Evolutionary conservation across 2,329 filamentous ascomycete genomes (phyloP).

Genomic region (Colletotrichum paranaense): DNA sequence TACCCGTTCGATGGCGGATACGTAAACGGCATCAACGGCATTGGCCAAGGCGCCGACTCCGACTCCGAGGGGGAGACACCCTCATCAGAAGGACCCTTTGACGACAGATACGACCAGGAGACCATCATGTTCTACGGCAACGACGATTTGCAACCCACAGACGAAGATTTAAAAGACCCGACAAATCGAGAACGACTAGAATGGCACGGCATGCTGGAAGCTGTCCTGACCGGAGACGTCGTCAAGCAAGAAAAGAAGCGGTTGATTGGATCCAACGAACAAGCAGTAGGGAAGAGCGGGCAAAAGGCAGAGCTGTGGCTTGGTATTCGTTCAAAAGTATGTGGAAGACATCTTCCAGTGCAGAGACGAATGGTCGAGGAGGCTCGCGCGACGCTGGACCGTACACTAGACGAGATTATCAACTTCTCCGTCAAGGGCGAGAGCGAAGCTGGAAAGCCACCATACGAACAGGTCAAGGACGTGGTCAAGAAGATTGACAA

Average conservation of each 20-base stretch:
- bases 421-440: slow-evolving; percentile 95
- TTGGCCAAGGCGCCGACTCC: slow-evolving; percentile 70
- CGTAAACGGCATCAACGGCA: slow-evolving; percentile 59
- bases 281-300: slow-evolving; percentile 69
- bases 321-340: slow-evolving; percentile 84
- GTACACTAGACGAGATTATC: slow-evolving; percentile 86
- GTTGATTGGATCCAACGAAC: slow-evolving; percentile 80
- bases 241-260: slow-evolving; percentile 98
- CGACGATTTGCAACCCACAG: slow-evolving; percentile 86
- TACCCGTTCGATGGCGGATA: slow-evolving; percentile 66
- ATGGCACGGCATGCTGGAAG: slow-evolving; percentile 98
- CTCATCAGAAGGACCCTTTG: slow-evolving; percentile 83
- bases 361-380: slow-evolving; percentile 92
- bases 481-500: slow-evolving; percentile 91
- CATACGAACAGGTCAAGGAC: slow-evolving; percentile 89
- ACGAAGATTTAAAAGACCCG: slow-evolving; percentile 90
- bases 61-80: slow-evolving; percentile 93
- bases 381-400: slow-evolving; percentile 77
- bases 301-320: slow-evolving; percentile 88
- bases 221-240: slow-evolving; percentile 94
- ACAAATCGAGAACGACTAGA: slow-evolving; percentile 90
- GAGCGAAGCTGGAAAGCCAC: slow-evolving; percentile 88
- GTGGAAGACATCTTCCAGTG: slow-evolving; percentile 84
- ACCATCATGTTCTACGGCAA: slow-evolving; percentile 93
- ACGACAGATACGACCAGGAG: slow-evolving; percentile 91